phyloP scores from a whole-genome alignment of 1,284 basidiomycete genomes.

The Ceratobasidium sp. region DNA sequence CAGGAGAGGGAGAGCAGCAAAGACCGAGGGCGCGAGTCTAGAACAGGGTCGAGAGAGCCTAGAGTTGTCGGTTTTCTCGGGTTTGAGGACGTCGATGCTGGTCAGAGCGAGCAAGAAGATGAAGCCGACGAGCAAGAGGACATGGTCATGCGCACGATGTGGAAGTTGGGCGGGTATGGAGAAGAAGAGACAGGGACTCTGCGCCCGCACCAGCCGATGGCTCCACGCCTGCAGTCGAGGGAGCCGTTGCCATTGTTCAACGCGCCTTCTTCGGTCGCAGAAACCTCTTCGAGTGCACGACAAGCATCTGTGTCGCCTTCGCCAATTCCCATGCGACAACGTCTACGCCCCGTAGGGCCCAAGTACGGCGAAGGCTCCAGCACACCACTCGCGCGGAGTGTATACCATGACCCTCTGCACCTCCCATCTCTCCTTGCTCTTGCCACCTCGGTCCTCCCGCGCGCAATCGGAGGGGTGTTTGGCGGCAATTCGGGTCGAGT shows the following conservation, averaged over 20 bases:
- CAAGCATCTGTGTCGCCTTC: conserved; percentile 1
- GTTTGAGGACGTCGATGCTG: conserved; percentile 42
- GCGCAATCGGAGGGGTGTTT: conserved; percentile 32
- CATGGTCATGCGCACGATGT: conserved; percentile 31
- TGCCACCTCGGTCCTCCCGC: conserved; percentile 44
- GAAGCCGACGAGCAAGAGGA: conserved; percentile 13
- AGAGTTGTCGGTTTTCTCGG: conserved; percentile 35
- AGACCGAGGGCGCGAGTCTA: not conserved
- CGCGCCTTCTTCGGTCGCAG: conserved; percentile 15
- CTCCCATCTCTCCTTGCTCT: conserved; percentile 45
- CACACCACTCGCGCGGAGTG: conserved; percentile 26
- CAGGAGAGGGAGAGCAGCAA: conserved; percentile 18
- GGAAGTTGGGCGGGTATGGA: conserved; percentile 22
- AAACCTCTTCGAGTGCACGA: conserved; percentile 21
- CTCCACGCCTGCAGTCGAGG: not conserved
- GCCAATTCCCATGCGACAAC: conserved; percentile 9
- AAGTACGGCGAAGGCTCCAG: not conserved
- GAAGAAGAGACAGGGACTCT: conserved; percentile 4
- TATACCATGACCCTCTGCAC: conserved; percentile 46
- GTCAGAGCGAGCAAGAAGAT: conserved; percentile 27
- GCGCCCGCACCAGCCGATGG: not conserved
- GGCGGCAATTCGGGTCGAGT: not conserved
- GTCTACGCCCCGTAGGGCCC: not conserved
- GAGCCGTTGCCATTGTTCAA: conserved; percentile 33
- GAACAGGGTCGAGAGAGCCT: not conserved